A percentile compares a stretch with the other conserved stretches of the same genome.
Conservation (phyloP, 768 basidiomycete genomes). For the Guyanaporus albipodus region DNA sequence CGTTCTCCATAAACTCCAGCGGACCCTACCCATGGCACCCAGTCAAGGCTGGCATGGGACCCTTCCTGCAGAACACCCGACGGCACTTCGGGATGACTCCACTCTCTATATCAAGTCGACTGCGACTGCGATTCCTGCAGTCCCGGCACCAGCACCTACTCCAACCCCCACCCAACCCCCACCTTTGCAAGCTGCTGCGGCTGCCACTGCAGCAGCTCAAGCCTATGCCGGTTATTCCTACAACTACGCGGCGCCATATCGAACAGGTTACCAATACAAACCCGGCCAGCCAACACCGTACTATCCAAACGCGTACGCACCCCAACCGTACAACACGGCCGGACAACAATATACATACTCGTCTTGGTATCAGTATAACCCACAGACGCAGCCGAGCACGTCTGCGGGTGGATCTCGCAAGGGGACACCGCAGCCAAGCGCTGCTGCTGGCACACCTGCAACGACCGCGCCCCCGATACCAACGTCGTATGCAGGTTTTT, state of each 20-base stretch:
- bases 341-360: slow-evolving; percentile 41
- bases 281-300: slow-evolving; percentile 35
- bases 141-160: slow-evolving; percentile 33
- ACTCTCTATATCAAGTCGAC: slow-evolving; percentile 63
- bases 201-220: slow-evolving; percentile 23
- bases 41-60: slow-evolving; percentile 73
- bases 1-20: slow-evolving; percentile 67
- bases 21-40: slow-evolving; percentile 57
- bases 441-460: slow-evolving; percentile 23
- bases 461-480: slow-evolving; percentile 30
- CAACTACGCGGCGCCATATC: slow-evolving; percentile 34
- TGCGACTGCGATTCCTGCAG: slow-evolving; percentile 31
- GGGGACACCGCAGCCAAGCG: slow-evolving; percentile 43
- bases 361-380: slow-evolving; percentile 43
- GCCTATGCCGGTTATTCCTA: slow-evolving; percentile 34
- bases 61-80: slow-evolving; percentile 50
- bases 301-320: slow-evolving; percentile 28
- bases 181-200: slow-evolving; percentile 21
- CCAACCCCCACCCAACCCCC: slow-evolving; percentile 30
- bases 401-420: slow-evolving; percentile 34
- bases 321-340: slow-evolving; percentile 32
- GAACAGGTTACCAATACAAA: slow-evolving; percentile 36
- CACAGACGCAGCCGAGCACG: slow-evolving; percentile 23
- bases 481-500: slow-evolving; percentile 41
- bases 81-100: slow-evolving; percentile 69